Evolutionary conservation across 495 filamentous ascomycete species (phyloP).

Genomic region (Cercophora samala): DNA sequence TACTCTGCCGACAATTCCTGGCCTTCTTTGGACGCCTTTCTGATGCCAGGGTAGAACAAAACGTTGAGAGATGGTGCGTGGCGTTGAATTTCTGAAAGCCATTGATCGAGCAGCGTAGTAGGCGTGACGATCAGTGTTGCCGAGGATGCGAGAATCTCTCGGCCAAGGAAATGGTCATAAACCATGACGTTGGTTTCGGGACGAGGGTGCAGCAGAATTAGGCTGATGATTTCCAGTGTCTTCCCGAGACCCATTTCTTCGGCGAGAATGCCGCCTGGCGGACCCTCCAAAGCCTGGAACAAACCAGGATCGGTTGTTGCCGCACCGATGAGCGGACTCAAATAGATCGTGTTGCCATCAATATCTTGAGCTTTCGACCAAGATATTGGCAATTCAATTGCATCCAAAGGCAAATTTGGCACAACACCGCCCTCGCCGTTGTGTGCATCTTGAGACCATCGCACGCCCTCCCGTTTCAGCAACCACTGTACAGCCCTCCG

Average conservation of each 20-base stretch:
- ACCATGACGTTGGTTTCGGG: slow-evolving; percentile 15
- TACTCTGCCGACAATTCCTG: slow-evolving; percentile 45
- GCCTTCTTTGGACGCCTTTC: slow-evolving; percentile 33
- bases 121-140: slow-evolving; percentile 90
- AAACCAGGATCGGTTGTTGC: slow-evolving; percentile 51
- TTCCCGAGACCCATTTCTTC: slow-evolving; percentile 98
- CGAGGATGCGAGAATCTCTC: slow-evolving; percentile 44
- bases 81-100: slow-evolving; percentile 70
- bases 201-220: slow-evolving; percentile 63
- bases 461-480: slow-evolving; percentile 42
- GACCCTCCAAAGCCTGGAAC: slow-evolving; percentile 42
- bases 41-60: slow-evolving; percentile 47
- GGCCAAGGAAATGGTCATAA: slow-evolving; percentile 31
- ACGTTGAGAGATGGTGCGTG: slow-evolving; percentile 53
- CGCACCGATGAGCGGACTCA: slow-evolving; percentile 63
- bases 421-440: slow-evolving; percentile 19
- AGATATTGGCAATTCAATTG: slow-evolving; percentile 17
- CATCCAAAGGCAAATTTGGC: slow-evolving; percentile 3
- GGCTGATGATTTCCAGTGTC: slow-evolving; percentile 80
- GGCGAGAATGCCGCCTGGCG: slow-evolving; percentile 70
- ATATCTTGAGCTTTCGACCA: slow-evolving; percentile 29
- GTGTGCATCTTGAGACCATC: slow-evolving; percentile 24
- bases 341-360: slow-evolving; percentile 31
- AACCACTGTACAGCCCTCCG: slow-evolving; percentile 46
- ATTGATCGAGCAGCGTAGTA: slow-evolving; percentile 75